phyloP scores from a whole-genome alignment of 2,329 filamentous ascomycete genomes.

The Fusarium gaditjirri region DNA sequence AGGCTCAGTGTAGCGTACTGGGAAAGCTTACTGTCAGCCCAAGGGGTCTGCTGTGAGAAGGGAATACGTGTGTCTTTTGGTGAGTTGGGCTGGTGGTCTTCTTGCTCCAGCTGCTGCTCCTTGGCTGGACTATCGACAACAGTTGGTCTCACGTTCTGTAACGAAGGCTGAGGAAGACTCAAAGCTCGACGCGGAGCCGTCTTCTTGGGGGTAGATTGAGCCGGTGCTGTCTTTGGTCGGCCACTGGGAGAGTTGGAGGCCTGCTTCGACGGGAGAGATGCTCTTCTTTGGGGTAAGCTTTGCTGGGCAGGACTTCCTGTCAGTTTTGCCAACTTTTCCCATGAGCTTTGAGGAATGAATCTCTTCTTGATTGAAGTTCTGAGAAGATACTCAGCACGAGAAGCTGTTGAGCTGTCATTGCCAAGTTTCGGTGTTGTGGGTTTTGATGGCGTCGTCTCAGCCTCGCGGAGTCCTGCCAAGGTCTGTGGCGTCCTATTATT shows the following conservation, averaged over 20 bases:
- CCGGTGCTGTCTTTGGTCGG: not conserved
- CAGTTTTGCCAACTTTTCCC: conserved; percentile 35
- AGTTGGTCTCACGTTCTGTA: not conserved
- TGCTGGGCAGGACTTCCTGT: conserved; percentile 1
- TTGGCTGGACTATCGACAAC: not conserved
- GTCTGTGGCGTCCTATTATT: not conserved
- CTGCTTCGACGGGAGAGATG: not conserved
- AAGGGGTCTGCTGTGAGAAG: conserved; percentile 44
- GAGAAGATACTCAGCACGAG: conserved; percentile 31
- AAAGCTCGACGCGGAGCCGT: not conserved
- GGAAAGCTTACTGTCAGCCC: conserved; percentile 35
- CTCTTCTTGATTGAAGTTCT: conserved; percentile 39
- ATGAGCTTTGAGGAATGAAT: conserved; percentile 41
- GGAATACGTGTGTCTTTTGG: conserved; percentile 14
- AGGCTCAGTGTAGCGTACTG: conserved; percentile 28
- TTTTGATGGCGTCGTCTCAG: not conserved
- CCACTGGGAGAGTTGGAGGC: not conserved
- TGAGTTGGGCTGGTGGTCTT: not conserved
- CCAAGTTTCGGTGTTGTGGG: not conserved
- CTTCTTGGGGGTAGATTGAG: not conserved
- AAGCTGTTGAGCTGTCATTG: not conserved
- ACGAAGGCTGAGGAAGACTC: not conserved
- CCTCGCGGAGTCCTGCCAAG: not conserved
- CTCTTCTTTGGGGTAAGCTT: not conserved
- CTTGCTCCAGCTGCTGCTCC: not conserved